phyloP scores from a whole-genome alignment of 208 protist genomes.

The Wallacemonas sp. region DNA sequence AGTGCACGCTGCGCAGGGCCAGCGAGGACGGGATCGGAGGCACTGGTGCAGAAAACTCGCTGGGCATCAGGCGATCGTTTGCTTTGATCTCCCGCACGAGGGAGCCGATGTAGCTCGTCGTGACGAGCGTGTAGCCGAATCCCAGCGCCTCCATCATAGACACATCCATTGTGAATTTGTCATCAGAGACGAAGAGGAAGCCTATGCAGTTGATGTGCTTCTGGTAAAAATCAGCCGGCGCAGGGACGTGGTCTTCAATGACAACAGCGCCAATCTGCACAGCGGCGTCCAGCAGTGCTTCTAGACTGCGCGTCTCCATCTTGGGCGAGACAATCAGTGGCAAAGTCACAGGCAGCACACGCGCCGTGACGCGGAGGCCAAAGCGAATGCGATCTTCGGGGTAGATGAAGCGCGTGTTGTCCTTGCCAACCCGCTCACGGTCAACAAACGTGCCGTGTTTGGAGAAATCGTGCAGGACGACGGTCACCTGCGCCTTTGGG shows the following conservation, averaged over 20 bases:
- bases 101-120: slow-evolving; percentile 38
- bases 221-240: slow-evolving; percentile 49
- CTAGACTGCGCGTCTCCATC: slow-evolving; percentile 23
- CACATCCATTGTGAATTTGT: slow-evolving; percentile 49
- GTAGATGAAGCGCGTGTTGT: slow-evolving; percentile 55
- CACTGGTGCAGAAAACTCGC: slow-evolving; percentile 41
- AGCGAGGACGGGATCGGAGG: slow-evolving; percentile 34
- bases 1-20: slow-evolving; percentile 47
- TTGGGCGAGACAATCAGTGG: slow-evolving; percentile 44
- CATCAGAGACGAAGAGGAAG: slow-evolving; percentile 65
- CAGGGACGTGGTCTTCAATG: slow-evolving; percentile 41
- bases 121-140: slow-evolving; percentile 72
- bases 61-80: slow-evolving; percentile 29
- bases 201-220: slow-evolving; percentile 48
- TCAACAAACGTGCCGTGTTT: slow-evolving; percentile 79
- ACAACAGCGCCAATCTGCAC: slow-evolving; percentile 47
- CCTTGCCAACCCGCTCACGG: slow-evolving; percentile 57
- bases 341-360: slow-evolving; percentile 46
- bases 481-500: slow-evolving; percentile 29
- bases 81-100: slow-evolving; percentile 32
- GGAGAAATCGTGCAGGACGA: slow-evolving; percentile 50
- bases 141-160: slow-evolving; percentile 57
- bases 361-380: slow-evolving; percentile 57
- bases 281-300: slow-evolving; percentile 33
- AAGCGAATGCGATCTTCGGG: slow-evolving; percentile 64